Conservation (phyloP, 306 rosid genomes). For the Cercis canadensis region DNA sequence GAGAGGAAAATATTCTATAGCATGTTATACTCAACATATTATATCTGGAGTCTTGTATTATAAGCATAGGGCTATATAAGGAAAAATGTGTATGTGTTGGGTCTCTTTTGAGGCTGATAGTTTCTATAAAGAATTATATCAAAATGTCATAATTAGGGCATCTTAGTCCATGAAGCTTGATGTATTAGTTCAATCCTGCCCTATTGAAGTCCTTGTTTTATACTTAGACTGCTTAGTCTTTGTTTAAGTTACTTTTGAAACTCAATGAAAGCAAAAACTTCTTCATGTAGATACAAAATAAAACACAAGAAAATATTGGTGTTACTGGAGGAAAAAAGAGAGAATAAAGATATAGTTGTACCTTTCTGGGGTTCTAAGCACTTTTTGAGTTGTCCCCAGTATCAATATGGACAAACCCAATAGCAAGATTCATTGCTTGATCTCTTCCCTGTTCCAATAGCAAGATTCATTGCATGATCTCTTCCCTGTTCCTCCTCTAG, state of each 20-base stretch:
- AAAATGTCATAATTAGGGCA: neutral
- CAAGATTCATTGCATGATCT: neutral
- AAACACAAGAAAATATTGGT: no score
- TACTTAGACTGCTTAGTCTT: no score
- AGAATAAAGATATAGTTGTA: no score
- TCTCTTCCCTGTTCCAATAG: no score
- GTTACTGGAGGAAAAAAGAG: no score
- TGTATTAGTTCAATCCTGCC: neutral
- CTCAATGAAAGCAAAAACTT: no score
- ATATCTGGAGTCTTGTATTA: neutral
- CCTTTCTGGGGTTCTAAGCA: no score
- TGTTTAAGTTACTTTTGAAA: no score
- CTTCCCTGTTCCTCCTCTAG: neutral
- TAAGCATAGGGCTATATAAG: neutral
- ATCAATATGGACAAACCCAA: no score
- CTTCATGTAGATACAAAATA: no score
- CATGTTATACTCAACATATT: neutral
- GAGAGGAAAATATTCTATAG: constrained; percentile 42
- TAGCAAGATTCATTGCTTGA: neutral
- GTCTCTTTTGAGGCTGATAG: constrained; percentile 8
- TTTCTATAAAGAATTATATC: neutral
- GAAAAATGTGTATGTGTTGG: neutral
- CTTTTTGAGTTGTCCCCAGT: no score
- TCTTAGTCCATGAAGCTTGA: neutral
- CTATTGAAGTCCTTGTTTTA: no score